Base-by-base conservation (phyloP, 2,329 filamentous ascomycete genomes). In the Fusarium metavorans region DNA sequence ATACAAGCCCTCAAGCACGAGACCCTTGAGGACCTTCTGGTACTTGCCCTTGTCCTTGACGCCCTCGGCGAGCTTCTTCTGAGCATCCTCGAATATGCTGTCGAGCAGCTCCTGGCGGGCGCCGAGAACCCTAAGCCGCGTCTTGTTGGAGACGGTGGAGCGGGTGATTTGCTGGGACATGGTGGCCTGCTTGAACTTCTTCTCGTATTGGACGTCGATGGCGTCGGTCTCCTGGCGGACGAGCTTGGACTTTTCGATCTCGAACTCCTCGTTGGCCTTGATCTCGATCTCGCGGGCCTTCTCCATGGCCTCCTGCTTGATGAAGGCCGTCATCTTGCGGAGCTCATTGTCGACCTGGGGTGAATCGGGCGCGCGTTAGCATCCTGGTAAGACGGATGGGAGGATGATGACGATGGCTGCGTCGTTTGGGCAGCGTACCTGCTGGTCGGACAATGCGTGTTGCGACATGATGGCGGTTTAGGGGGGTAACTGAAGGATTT, bases 301-400 rank as follows among this genome's bases (percentile, higher is more conserved):
- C 84, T 99, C 97, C 81, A 93, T 91, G 69, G 97, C 97, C 88
- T 99, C 97, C 87, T 98, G 97, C 85, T 95, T 94, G 92, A 99
- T 99, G 91, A 99, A 99, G 83, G 95, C 96, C 70, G 97, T 98
- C 97, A 99, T 99, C 91, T 99, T 99, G 90, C 94, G 95, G 86
- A 99, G 94, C 92, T 99, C 97, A 87, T 94, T 92, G 87, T 94
- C 92, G 90, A 99, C 97, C 95, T 98, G 25, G 34, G 30, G 52
- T 27, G 50, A n/a, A n/a, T 63, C 39, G 64, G 56, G 63, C 58
- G 65, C 41, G 58, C 35, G 71, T 77, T 71, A 77, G 74, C 71
- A 64, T 62, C 41, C 32, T 64, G 48, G 48, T 32, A 48, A 68
- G 67, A 76, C 57, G 56, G 43, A 52, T 50, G 58, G 59, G 63